These are phyloP conservation scores for Didymella arachidicola DNA, from an alignment of 2,329 filamentous ascomycete species.

Conservation along the genomic window DNA sequence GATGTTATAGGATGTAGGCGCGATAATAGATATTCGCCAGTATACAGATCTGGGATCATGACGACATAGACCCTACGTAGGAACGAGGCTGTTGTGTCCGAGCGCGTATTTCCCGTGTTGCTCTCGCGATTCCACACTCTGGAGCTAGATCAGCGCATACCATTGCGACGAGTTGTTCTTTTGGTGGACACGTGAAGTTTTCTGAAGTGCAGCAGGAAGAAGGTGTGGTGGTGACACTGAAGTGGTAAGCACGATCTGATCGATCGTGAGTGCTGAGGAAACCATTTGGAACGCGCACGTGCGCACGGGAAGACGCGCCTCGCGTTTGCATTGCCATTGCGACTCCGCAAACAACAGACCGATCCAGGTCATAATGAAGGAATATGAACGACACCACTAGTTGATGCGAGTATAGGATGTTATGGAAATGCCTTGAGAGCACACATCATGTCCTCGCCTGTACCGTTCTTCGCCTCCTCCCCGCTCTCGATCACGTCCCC, in stretches of 20 bases:
- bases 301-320: conserved; percentile 44
- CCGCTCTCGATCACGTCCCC: conserved; percentile 51
- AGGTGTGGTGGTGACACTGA: neutral
- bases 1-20: too few relatives aligned
- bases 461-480: conserved; percentile 57
- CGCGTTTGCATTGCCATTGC: conserved; percentile 19
- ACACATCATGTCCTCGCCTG: conserved; percentile 57
- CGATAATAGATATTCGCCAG: too few relatives aligned
- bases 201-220: too few relatives aligned
- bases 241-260: conserved; percentile 14
- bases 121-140: neutral
- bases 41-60: conserved; percentile 6
- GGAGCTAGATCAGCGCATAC: neutral
- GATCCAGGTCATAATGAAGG: too few relatives aligned
- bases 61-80: conserved; percentile 10
- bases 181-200: neutral
- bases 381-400: neutral
- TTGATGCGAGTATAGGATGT: neutral
- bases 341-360: neutral
- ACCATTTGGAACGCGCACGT: conserved; percentile 49
- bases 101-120: too few relatives aligned
- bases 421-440: conserved; percentile 24
- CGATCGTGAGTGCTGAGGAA: conserved; percentile 29
- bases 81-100: neutral
- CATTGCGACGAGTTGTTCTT: neutral